Evolutionary conservation across 306 rosid genomes (phyloP), one percentile per base, ranked within the genome.

Genomic region (Acacia acuminata): DNA sequence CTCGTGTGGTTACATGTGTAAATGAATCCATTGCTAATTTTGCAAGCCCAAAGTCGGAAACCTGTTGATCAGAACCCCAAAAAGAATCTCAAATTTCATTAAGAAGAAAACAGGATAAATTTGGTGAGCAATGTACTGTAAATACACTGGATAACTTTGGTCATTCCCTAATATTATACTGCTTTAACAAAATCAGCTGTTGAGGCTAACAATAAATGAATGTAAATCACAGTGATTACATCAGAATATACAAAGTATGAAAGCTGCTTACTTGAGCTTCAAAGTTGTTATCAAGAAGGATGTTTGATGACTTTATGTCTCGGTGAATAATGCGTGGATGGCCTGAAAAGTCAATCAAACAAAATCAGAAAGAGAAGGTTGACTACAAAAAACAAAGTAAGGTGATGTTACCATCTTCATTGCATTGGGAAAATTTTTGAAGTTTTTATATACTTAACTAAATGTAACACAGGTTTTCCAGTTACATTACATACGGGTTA

Each of bases 281-380:
- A 77, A 91, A 94, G 83, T 94, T 92, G 82, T 50, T 80, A 79
- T 96, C 93, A 58, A 96, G 90, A 76, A 96, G 95, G 85, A 96
- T 96, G 92, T 96, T 96, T 77, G 99, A 96, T 77, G 99, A 94
- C 88, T 96, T 96, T 61, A 96, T 96, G 82, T 96, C 99, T 82
- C 99, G 93, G 84, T 96, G 99, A 85, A 96, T 96, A 84, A 96
- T 90, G 89, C 98, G 99, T 20, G 98, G 99, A 89, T 94, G 98
- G 67, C 99, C 99, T 96, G 94, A 85, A 5, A 89, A 84, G 79
- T 70, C 68, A 82, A 73, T 87, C 75, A 73, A 80, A 77, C 45
- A 25, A 43, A 69, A 64, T 43, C 69, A 38, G 53, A 84, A 65
- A 73, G 32, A 79, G 71, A 45, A 42, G 51, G 27, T 12, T 44